Conservation (phyloP, 2,329 filamentous ascomycete species). For the Pseudocercospora fuligena region DNA sequence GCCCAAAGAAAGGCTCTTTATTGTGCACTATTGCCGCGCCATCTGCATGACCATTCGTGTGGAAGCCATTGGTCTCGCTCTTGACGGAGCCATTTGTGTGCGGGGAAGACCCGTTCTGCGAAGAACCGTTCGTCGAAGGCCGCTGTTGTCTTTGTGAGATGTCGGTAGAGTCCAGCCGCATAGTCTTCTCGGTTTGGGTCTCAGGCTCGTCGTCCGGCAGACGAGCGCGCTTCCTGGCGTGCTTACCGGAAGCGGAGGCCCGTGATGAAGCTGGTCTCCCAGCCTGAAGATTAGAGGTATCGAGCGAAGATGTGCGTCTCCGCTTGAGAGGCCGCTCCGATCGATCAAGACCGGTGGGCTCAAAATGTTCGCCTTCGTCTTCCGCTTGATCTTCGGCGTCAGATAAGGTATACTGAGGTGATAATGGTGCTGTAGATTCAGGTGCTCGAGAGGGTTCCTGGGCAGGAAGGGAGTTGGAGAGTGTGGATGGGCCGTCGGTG, state of each 20-base stretch:
- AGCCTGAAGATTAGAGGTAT: slow-evolving; percentile 30
- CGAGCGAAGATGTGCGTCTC: slow-evolving; percentile 34
- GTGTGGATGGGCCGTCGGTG: slow-evolving; percentile 39
- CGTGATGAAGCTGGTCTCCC: slow-evolving; percentile 19
- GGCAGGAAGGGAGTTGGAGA: slow-evolving; percentile 28
- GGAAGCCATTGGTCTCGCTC: slow-evolving; percentile 50
- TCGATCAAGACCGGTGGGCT: slow-evolving; percentile 31
- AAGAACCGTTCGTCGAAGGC: slow-evolving; percentile 46
- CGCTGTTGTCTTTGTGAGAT: slow-evolving; percentile 44
- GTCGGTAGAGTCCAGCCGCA: slow-evolving; percentile 46
- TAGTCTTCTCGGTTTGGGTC: slow-evolving; percentile 49
- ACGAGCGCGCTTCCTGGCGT: slow-evolving; percentile 50
- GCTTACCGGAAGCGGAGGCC: slow-evolving; percentile 34
- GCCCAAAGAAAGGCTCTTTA: slow-evolving; percentile 71
- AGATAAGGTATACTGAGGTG: slow-evolving; percentile 28
- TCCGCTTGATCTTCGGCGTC: slow-evolving; percentile 23
- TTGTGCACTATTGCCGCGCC: slow-evolving; percentile 34
- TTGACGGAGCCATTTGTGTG: slow-evolving; percentile 48
- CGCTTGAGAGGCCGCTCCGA: slow-evolving; percentile 39
- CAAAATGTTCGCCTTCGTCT: slow-evolving; percentile 16
- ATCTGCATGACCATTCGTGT: slow-evolving; percentile 45
- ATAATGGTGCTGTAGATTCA: slow-evolving; percentile 39
- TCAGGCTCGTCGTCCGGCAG: slow-evolving; percentile 38
- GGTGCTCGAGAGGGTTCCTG: slow-evolving; percentile 36
- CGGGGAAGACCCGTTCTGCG: slow-evolving; percentile 38